Percentiles rank a stretch among this genome's conserved stretches.
Conservation (phyloP, 139 green algal genomes). For the Micractinium sp. region DNA sequence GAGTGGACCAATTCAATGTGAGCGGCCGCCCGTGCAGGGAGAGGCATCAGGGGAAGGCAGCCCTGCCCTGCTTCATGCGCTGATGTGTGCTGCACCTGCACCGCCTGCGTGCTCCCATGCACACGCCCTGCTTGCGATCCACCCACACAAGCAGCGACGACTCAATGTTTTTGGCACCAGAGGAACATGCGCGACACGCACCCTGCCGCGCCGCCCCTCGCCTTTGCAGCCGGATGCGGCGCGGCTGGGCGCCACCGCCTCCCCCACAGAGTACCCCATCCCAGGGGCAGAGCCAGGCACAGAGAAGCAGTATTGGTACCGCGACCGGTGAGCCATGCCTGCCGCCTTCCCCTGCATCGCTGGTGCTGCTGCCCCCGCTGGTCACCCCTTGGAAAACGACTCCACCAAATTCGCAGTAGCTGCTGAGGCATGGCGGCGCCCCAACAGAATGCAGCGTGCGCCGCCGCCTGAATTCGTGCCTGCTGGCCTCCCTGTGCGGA, state of each 20-base stretch:
- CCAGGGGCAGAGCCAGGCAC: conserved; percentile 12
- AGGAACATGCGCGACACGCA: no score
- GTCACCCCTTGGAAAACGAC: background rate
- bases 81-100: background rate
- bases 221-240: conserved; percentile 7
- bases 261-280: background rate
- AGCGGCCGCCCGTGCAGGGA: background rate
- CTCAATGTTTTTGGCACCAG: no score
- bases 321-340: background rate
- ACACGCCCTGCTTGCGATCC: no score
- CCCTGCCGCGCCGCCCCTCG: background rate
- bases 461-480: no score
- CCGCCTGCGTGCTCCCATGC: background rate
- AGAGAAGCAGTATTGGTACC: conserved; percentile 19
- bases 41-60: no score
- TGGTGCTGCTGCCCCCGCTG: background rate
- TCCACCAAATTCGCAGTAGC: no score
- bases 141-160: no score
- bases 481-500: background rate
- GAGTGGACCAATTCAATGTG: conserved; percentile 24
- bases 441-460: no score
- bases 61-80: background rate
- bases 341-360: background rate
- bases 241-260: background rate
- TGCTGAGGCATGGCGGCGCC: no score